Base-by-base conservation (phyloP, 208 protist species). In the Naegleria fowleri region DNA sequence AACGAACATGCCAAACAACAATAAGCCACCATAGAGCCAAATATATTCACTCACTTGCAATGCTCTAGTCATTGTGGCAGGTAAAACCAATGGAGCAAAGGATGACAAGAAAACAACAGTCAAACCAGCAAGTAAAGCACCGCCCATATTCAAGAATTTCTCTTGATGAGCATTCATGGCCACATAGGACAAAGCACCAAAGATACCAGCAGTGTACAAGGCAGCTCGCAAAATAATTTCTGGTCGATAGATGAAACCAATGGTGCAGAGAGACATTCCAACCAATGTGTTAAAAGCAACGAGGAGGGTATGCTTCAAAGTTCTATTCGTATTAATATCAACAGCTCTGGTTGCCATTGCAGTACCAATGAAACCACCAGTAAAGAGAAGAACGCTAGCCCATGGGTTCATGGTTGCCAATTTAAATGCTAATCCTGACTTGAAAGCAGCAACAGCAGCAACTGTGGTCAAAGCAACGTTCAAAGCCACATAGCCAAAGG, bases 131-230 rank as follows among this genome's bases (percentile, higher is more conserved):
- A 67, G 29, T 22, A 89, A 40, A 41, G 86, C 29, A 89, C 86
- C 86, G 1, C 86, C 86, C 48, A 55, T 43, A 19, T 16, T 41
- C 5, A 89, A n/a, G 9, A 89, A 89, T 1, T 25, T 52, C 1
- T 89, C 86, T 75, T 89, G 16, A 25, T 89, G 38, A 33, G 86
- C 86, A 29, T 89, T 89, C 48, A 89, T 89, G 9, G 86, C 86
- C 6, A 39, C 48, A 16, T 38, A 55, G 11, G 43, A 67, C 0
- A 89, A 40, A 22, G n/a, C 86, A 89, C 86, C 48, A 89, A 89
- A 16, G 19, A 89, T 89, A 40, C 48, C 86, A 39, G 5, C 22
- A 67, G 48, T 89, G 48, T 75, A 89, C 2, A 89, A 29, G 29
- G 36, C 86, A 29, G 86, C 86, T 89, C 86, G 59, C 13, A 67